Evolutionary conservation across 371 early-diverging fungal species (phyloP).

Genomic region (Mucor indicus): DNA sequence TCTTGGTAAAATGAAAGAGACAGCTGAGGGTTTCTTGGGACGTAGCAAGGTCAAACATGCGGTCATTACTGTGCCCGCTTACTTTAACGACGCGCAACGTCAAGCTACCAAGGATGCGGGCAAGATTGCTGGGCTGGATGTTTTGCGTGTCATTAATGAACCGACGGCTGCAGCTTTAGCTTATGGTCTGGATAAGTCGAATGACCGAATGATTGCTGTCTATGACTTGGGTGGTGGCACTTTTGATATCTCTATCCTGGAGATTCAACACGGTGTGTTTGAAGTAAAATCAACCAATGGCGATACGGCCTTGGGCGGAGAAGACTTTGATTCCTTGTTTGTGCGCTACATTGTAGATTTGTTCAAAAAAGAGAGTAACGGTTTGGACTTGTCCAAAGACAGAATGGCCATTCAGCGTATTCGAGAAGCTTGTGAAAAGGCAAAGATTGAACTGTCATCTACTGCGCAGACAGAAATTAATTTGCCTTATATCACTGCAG

Average conservation of each 20-base stretch:
- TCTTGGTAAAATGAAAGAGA: conserved; percentile 95
- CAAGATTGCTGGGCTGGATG: conserved; percentile 94
- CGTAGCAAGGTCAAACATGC: conserved; percentile 87
- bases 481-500: conserved; percentile 94
- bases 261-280: conserved; percentile 97
- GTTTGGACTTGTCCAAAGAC: conserved; percentile 74
- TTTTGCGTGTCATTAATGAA: conserved; percentile 98
- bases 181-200: conserved; percentile 96
- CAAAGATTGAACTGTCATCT: conserved; percentile 97
- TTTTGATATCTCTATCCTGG: conserved; percentile 99
- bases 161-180: conserved; percentile 99
- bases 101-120: conserved; percentile 99
- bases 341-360: conserved; percentile 80
- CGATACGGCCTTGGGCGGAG: conserved; percentile 98
- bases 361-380: conserved; percentile 78
- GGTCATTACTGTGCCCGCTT: conserved; percentile 83
- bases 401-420: conserved; percentile 94
- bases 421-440: conserved; percentile 97
- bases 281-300: conserved; percentile 98
- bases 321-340: conserved; percentile 95
- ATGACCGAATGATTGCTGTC: conserved; percentile 93
- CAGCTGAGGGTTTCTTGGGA: conserved; percentile 82
- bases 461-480: conserved; percentile 93
- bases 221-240: conserved; percentile 99
- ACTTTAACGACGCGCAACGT: conserved; percentile 96